These are phyloP conservation scores for Penicillium janthinellum DNA, from an alignment of 2,329 filamentous ascomycete genomes.

Conservation along the genomic window DNA sequence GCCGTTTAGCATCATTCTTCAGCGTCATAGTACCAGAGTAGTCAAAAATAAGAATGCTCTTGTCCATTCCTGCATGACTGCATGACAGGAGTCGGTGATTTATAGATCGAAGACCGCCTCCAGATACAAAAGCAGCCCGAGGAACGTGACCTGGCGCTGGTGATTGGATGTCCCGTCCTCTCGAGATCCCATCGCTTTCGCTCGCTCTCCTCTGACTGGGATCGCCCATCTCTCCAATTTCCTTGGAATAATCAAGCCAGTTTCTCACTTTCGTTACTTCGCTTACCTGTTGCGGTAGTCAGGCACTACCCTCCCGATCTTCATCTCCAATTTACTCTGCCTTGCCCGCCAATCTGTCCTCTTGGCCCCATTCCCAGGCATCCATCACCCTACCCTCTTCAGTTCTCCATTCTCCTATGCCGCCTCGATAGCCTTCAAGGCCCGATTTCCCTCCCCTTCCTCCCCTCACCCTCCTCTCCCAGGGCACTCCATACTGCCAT, in stretches of 20 bases:
- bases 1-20: not conserved
- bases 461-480: conserved; percentile 4
- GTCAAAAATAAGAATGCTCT: not conserved
- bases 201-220: conserved; percentile 9
- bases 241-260: not conserved
- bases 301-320: conserved; percentile 17
- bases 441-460: conserved; percentile 10
- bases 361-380: conserved; percentile 23
- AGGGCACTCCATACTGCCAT: conserved; percentile 33
- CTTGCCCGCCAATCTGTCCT: conserved; percentile 24
- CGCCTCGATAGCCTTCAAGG: conserved; percentile 22
- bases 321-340: conserved; percentile 14
- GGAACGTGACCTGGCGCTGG: conserved; percentile 28
- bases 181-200: conserved; percentile 20
- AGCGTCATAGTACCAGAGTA: not conserved
- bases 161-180: conserved; percentile 28
- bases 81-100: not conserved
- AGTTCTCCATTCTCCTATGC: conserved; percentile 22
- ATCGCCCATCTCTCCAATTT: not conserved
- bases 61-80: not conserved
- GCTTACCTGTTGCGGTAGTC: conserved; percentile 21
- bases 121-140: not conserved
- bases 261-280: conserved; percentile 12
- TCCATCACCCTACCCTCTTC: conserved; percentile 15
- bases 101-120: not conserved